A percentile compares a stretch with the other conserved stretches of the same genome.
Evolutionary conservation across 805 yeast genomes (phyloP).

Genomic region (Teunomyces atbi): DNA sequence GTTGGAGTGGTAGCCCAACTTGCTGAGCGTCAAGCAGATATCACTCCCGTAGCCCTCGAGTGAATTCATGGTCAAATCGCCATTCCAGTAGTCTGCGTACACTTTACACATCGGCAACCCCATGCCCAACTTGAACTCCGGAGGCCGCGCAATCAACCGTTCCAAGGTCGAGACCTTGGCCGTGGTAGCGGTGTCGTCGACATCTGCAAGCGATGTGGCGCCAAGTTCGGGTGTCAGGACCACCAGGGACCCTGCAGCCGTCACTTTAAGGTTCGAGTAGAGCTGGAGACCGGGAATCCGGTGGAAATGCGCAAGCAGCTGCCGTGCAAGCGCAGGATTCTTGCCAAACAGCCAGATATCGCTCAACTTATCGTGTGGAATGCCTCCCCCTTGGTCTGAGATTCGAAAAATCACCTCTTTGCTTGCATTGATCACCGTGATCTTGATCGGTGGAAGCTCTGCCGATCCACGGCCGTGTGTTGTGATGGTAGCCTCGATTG

Average conservation of each 20-base stretch:
- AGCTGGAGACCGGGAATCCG: slow-evolving; percentile 60
- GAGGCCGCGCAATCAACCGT: slow-evolving; percentile 68
- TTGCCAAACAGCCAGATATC: slow-evolving; percentile 89
- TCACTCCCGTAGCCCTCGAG: slow-evolving; percentile 93
- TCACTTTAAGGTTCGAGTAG: slow-evolving; percentile 41
- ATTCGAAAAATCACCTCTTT: slow-evolving; percentile 73
- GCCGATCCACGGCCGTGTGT: slow-evolving; percentile 28
- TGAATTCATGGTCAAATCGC: slow-evolving; percentile 76
- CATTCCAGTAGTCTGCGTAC: slow-evolving; percentile 96
- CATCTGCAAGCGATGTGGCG: slow-evolving; percentile 43
- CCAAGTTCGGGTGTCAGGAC: slow-evolving; percentile 22
- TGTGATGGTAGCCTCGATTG: slow-evolving; percentile 75
- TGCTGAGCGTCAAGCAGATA: slow-evolving; percentile 73
- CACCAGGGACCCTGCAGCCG: slow-evolving; percentile 39
- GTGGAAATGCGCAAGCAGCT: slow-evolving; percentile 65
- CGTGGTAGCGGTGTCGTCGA: slow-evolving; percentile 18
- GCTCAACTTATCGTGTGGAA: slow-evolving; percentile 54
- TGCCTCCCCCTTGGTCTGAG: slow-evolving; percentile 90
- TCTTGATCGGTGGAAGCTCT: slow-evolving; percentile 70
- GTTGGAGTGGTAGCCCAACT: slow-evolving; percentile 67
- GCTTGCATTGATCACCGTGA: slow-evolving; percentile 66
- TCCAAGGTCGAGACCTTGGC: slow-evolving; percentile 54
- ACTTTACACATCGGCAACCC: slow-evolving; percentile 92
- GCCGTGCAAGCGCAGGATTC: slow-evolving; percentile 55
- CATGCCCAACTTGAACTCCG: slow-evolving; percentile 73